Evolutionary conservation across 768 basidiomycete genomes (phyloP).

Genomic region (Russula compacta): DNA sequence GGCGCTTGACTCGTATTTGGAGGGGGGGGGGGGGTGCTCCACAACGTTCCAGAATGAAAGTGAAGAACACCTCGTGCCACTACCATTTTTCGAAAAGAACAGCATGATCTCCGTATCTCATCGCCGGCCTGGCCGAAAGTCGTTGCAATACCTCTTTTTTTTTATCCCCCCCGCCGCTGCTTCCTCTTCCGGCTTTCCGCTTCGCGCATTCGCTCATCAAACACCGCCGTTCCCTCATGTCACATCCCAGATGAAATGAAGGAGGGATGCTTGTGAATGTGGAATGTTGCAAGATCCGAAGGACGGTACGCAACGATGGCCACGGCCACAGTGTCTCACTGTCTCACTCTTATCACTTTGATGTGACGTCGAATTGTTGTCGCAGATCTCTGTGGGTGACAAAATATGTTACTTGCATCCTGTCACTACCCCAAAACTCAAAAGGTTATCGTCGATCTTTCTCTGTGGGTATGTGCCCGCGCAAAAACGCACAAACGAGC

Average conservation of each 20-base stretch:
- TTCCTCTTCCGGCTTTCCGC: not conserved
- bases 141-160: not conserved
- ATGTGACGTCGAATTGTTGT: not conserved
- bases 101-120: not conserved
- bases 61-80: constrained; percentile 5
- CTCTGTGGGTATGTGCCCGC: not conserved
- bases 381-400: not conserved
- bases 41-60: not conserved
- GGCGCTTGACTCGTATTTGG: not conserved
- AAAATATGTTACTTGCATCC: not conserved
- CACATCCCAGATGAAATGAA: not conserved
- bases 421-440: constrained; percentile 8
- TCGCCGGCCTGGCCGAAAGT: constrained; percentile 1
- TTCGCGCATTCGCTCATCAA: not conserved
- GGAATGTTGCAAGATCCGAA: not conserved
- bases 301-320: not conserved
- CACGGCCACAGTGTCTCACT: not conserved
- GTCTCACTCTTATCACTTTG: not conserved
- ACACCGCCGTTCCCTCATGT: not conserved
- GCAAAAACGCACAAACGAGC: not conserved
- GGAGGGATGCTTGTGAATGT: not conserved
- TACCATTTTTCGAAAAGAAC: not conserved
- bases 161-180: not conserved
- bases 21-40: not conserved
- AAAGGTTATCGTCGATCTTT: constrained; percentile 4